Conservation (phyloP, 306 rosid species). For the Vicia sativa region DNA sequence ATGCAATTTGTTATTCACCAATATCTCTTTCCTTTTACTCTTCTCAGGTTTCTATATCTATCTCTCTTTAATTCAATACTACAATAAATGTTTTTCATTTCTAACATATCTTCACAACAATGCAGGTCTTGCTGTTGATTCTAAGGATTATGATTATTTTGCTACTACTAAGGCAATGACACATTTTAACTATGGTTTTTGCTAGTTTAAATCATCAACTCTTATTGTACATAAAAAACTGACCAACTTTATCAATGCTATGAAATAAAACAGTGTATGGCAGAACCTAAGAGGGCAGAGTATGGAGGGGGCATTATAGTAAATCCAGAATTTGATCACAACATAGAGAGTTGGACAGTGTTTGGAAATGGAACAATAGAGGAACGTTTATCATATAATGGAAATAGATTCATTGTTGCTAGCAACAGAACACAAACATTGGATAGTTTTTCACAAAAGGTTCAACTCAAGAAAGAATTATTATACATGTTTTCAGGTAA, state of each 20-base stretch:
- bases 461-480: slow-evolving; percentile 59
- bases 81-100: too few relatives aligned
- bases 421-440: slow-evolving; percentile 49
- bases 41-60: slow-evolving; percentile 55
- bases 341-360: slow-evolving; percentile 60
- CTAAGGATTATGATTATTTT: slow-evolving; percentile 59
- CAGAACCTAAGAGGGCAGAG: slow-evolving; percentile 54
- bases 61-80: slow-evolving; percentile 22
- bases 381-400: slow-evolving; percentile 53
- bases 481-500: slow-evolving; percentile 62
- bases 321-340: slow-evolving; percentile 70
- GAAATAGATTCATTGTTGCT: slow-evolving; percentile 65
- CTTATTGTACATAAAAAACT: too few relatives aligned
- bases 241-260: background rate
- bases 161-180: slow-evolving; percentile 65
- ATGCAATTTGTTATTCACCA: slow-evolving; percentile 38
- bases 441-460: slow-evolving; percentile 65
- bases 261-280: slow-evolving; percentile 63
- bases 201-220: too few relatives aligned
- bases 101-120: slow-evolving; percentile 26
- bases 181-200: background rate
- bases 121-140: slow-evolving; percentile 57
- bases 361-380: slow-evolving; percentile 61
- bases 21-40: slow-evolving; percentile 40
- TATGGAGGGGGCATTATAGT: slow-evolving; percentile 81